Base-by-base conservation (phyloP, 1,284 basidiomycete species). In the Somion occarium region DNA sequence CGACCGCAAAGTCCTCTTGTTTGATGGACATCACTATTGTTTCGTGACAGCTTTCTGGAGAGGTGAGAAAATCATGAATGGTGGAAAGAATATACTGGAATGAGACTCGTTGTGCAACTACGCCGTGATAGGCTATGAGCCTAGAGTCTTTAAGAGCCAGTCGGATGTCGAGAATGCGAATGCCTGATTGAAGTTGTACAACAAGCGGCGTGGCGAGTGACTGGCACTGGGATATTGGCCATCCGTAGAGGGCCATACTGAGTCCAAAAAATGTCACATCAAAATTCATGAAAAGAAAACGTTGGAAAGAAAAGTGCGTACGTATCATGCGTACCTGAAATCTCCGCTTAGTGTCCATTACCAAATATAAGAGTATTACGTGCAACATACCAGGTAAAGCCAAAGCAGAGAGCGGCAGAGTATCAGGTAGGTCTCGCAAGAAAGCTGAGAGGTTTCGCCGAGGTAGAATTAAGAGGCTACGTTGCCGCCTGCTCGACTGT, bases 1-100 rank as follows among this genome's bases (percentile, higher is more conserved):
- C 78, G n/a, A 57, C 69, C 26, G 68, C 63, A 49, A 71, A 77
- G 60, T 88, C 84, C 64, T 95, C 93, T 64, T 94, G 88, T 66
- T 95, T 94, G 64, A 96, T 79, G 11, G 83, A 92, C 70, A 93
- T 80, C 34, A 95, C 76, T 38, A 95, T 64, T 0, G 88, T 87
- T 66, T 95, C 92, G 38, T 73, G 74, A 2, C 69, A 73, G 1
- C 83, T 79, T 2, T 61, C 56, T 0, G 85, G 74, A 0, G 74
- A 71, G 5, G 74, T 74, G 37, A 95, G 78, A 67, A 91, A 96
- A 1, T 64, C 58, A 57, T 85, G 73, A 9, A 93, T 61, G 19
- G 73, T 72, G 2, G 71, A 59, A 12, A 94, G 73, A 48, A 89
- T 80, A 13, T 75, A 71, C 51, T 79, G 69, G 64, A 92, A 93